Percentiles rank a stretch among this genome's conserved stretches.
Conservation (phyloP, 495 filamentous ascomycete species). For the Thermochaetoides thermophila region DNA sequence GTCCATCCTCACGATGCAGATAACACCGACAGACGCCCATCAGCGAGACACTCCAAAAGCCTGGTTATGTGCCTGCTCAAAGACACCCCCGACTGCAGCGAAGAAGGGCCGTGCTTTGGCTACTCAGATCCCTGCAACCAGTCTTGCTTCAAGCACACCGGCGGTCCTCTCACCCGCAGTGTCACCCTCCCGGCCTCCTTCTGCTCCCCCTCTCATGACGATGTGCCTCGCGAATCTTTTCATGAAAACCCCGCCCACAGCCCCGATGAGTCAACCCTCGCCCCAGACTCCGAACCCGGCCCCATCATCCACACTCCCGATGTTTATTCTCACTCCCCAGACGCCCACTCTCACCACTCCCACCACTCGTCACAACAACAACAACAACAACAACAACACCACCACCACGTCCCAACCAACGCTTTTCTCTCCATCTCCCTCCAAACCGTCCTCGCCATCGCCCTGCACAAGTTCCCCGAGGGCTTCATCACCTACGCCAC, state of each 20-base stretch:
- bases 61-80: constrained; percentile 50
- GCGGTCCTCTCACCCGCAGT: constrained; percentile 12
- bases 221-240: too few relatives aligned
- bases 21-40: constrained; percentile 35
- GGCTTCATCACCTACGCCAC: constrained; percentile 98
- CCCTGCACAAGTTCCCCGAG: constrained; percentile 91
- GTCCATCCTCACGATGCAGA: constrained; percentile 7
- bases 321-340: constrained; percentile 13
- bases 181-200: constrained; percentile 14
- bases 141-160: constrained; percentile 54
- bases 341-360: constrained; percentile 4
- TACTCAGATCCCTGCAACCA: constrained; percentile 74
- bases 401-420: constrained; percentile 94
- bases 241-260: too few relatives aligned
- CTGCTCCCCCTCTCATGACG: constrained; percentile 2
- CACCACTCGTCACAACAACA: constrained; percentile 11
- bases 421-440: constrained; percentile 84
- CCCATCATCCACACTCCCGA: constrained; percentile 17
- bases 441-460: constrained; percentile 87
- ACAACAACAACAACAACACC: constrained; percentile 45
- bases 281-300: constrained; percentile 11
- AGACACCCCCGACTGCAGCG: constrained; percentile 52
- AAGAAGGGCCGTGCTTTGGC: constrained; percentile 64
- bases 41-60: constrained; percentile 29
- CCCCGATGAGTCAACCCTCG: too few relatives aligned